Evolutionary conservation across 2,329 filamentous ascomycete genomes (phyloP).

Genomic region (Ceratocystis cacaofunesta): DNA sequence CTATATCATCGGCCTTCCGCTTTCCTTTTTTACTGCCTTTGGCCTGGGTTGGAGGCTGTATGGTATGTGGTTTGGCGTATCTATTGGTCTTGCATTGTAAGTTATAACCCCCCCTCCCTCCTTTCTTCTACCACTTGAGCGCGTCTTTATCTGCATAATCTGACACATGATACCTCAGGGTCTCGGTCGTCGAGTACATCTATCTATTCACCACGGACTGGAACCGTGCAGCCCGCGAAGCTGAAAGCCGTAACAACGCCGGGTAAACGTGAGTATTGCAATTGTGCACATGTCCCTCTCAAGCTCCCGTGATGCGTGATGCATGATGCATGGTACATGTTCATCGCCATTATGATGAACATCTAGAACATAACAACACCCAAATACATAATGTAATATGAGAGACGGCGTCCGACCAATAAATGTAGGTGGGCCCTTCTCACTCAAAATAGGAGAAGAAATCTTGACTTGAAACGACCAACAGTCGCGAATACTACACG

Average conservation of each 20-base stretch:
- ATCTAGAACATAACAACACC: background rate
- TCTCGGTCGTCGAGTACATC: conserved; percentile 37
- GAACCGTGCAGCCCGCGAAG: conserved; percentile 38
- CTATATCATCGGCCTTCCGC: conserved; percentile 72
- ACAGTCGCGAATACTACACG: no score
- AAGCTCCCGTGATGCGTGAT: background rate
- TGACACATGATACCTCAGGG: conserved; percentile 26
- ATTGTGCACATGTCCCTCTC: background rate
- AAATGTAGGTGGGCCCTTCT: no score
- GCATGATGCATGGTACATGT: background rate
- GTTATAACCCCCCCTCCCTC: conserved; percentile 20
- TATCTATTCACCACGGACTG: conserved; percentile 40
- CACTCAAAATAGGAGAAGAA: no score
- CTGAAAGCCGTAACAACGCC: conserved; percentile 35
- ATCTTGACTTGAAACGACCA: no score
- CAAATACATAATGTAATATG: no score
- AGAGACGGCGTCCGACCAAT: no score
- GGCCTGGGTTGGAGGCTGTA: conserved; percentile 59
- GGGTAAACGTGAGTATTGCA: conserved; percentile 23
- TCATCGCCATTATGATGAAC: background rate
- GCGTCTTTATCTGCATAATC: background rate
- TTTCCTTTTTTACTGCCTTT: conserved; percentile 67
- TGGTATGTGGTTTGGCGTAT: conserved; percentile 70
- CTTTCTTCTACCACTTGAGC: no score
- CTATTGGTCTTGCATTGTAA: conserved; percentile 52